These are phyloP conservation scores for Stachybotrys elegans DNA, from an alignment of 2,329 filamentous ascomycete genomes.

Conservation along the genomic window DNA sequence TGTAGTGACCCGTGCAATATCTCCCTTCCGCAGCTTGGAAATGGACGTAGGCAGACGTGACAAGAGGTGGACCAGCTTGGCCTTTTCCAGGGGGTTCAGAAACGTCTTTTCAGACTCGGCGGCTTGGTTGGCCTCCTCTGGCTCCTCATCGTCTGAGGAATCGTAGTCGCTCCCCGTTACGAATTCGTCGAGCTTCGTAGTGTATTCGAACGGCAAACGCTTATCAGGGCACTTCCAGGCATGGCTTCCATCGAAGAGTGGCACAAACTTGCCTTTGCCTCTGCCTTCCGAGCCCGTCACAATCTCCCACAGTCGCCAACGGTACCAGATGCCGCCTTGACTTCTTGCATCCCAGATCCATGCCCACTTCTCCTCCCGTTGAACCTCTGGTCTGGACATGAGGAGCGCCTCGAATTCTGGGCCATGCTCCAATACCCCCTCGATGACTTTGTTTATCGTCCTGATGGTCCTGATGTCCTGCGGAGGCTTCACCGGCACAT, in stretches of 20 bases:
- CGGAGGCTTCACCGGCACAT: slow-evolving; percentile 71
- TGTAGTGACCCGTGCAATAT: slow-evolving; percentile 78
- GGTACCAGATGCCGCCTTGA: slow-evolving; percentile 80
- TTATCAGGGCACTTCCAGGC: slow-evolving; percentile 74
- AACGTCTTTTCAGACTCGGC: slow-evolving; percentile 54
- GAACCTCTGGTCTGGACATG: slow-evolving; percentile 80
- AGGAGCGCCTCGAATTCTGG: slow-evolving; percentile 87
- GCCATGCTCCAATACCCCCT: slow-evolving; percentile 72
- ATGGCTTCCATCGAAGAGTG: slow-evolving; percentile 70
- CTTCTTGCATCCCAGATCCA: slow-evolving; percentile 89
- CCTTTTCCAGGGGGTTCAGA: slow-evolving; percentile 76
- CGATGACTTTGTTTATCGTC: slow-evolving; percentile 83
- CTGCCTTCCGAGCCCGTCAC: slow-evolving; percentile 58
- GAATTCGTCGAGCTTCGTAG: slow-evolving; percentile 70
- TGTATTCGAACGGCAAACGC: slow-evolving; percentile 74
- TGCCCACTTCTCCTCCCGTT: slow-evolving; percentile 83
- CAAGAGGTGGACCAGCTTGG: slow-evolving; percentile 80
- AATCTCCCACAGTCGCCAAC: slow-evolving; percentile 85
- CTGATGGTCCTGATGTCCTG: slow-evolving; percentile 72
- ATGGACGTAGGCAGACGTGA: slow-evolving; percentile 73
- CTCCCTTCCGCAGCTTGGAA: slow-evolving; percentile 71
- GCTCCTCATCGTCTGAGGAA: slow-evolving; percentile 78
- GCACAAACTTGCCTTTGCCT: slow-evolving; percentile 48
- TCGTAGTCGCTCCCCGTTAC: slow-evolving; percentile 81
- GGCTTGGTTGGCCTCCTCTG: slow-evolving; percentile 48